Conservation (phyloP, 2,329 filamentous ascomycete species). For the Cladophialophora immunda region DNA sequence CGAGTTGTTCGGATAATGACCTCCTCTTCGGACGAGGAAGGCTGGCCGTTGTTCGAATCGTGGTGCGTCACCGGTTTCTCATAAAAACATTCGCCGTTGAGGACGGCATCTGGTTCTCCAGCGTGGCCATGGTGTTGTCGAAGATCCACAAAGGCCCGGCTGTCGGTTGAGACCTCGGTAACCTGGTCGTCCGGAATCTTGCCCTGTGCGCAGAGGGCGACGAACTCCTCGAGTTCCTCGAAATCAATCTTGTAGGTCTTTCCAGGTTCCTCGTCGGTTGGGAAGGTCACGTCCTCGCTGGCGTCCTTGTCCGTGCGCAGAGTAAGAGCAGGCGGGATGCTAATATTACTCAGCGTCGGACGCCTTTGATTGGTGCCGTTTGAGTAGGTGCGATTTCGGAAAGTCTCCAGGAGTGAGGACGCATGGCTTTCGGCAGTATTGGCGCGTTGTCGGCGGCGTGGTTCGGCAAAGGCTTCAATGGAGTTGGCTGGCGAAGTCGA, state of each 20-base stretch:
- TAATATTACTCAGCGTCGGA: conserved; percentile 67
- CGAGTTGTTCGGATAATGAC: conserved; percentile 22
- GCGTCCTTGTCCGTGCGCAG: conserved; percentile 64
- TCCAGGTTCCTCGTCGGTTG: conserved; percentile 76
- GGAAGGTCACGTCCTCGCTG: conserved; percentile 86
- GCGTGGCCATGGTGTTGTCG: conserved; percentile 52
- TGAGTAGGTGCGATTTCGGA: conserved; percentile 72
- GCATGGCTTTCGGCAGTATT: conserved; percentile 70
- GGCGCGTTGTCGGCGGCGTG: conserved; percentile 80
- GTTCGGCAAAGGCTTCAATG: conserved; percentile 94
- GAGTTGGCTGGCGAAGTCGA: conserved; percentile 93
- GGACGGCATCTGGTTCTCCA: conserved; percentile 48
- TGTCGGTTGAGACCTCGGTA: conserved; percentile 49
- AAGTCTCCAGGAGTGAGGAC: conserved; percentile 63
- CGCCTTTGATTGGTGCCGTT: conserved; percentile 70
- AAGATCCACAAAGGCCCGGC: conserved; percentile 69
- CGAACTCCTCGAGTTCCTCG: conserved; percentile 91
- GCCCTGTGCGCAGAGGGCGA: conserved; percentile 67
- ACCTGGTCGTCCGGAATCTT: conserved; percentile 48
- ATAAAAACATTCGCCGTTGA: conserved; percentile 40
- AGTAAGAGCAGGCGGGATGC: conserved; percentile 50
- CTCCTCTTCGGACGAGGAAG: conserved; percentile 62
- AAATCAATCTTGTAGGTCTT: conserved; percentile 87
- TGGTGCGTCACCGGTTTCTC: conserved; percentile 41
- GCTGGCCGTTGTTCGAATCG: conserved; percentile 39